Conservation (phyloP, 352 stramenopile species). For the Globisporangium parvum region DNA sequence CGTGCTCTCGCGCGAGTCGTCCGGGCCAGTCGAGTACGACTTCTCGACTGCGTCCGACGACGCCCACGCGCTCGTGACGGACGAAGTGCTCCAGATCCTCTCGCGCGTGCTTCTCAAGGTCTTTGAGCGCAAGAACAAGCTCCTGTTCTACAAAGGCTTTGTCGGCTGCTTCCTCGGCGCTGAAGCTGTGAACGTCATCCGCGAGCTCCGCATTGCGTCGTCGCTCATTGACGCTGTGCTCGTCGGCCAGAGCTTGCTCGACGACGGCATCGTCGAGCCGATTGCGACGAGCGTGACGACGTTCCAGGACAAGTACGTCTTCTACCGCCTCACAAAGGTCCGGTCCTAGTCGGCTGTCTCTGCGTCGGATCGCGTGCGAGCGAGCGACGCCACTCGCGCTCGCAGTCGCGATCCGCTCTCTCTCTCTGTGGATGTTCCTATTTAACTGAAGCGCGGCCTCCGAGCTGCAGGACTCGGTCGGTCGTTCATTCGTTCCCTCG, state of each 20-base stretch:
- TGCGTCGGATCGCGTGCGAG: neutral
- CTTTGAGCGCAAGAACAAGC: constrained; percentile 86
- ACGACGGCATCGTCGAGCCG: constrained; percentile 74
- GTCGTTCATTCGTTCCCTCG: neutral
- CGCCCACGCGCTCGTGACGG: constrained; percentile 77
- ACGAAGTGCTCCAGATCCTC: constrained; percentile 61
- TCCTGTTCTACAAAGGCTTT: constrained; percentile 85
- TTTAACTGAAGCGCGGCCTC: neutral
- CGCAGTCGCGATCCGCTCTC: too few species aligned
- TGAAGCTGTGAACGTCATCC: constrained; percentile 80
- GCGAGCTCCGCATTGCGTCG: constrained; percentile 61
- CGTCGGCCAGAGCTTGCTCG: constrained; percentile 70
- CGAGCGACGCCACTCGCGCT: too few species aligned
- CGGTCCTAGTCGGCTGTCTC: constrained; percentile 22
- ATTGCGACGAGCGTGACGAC: constrained; percentile 60
- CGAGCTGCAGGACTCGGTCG: too few species aligned
- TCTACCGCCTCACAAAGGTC: constrained; percentile 68
- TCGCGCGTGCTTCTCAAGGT: constrained; percentile 70
- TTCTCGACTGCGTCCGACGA: constrained; percentile 70
- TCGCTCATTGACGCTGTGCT: constrained; percentile 77
- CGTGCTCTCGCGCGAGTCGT: constrained; percentile 55
- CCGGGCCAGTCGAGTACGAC: constrained; percentile 58
- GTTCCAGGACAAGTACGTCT: constrained; percentile 87
- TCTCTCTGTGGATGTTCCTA: neutral
- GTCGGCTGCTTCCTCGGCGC: constrained; percentile 76